A percentile compares a stretch with the other conserved stretches of the same genome.
phyloP scores from a whole-genome alignment of 805 yeast genomes.

The Saccharomycopsis vini region DNA sequence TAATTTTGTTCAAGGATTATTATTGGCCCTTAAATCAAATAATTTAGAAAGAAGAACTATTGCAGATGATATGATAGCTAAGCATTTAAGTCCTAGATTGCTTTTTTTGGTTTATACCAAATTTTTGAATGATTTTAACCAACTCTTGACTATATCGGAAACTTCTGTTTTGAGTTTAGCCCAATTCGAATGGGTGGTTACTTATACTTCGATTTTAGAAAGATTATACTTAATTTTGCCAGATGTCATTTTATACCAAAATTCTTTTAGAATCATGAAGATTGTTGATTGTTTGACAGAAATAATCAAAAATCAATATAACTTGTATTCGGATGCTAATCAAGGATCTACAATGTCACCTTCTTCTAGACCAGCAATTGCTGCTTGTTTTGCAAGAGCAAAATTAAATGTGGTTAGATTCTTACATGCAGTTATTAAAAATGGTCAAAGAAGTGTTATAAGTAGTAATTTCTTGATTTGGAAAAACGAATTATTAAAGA shows the following conservation, averaged over 20 bases:
- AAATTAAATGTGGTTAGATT: slow-evolving; percentile 5
- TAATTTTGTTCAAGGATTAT: neutral
- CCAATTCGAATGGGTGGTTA: slow-evolving; percentile 39
- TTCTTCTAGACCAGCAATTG: neutral
- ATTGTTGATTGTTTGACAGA: slow-evolving; percentile 3
- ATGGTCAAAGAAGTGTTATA: neutral
- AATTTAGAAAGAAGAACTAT: slow-evolving; percentile 25
- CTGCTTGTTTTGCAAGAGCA: neutral
- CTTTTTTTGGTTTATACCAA: slow-evolving; percentile 30
- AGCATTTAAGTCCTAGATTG: slow-evolving; percentile 52
- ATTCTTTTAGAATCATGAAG: neutral
- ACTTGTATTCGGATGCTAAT: slow-evolving; percentile 9
- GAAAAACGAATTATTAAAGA: slow-evolving; percentile 27
- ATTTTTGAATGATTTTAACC: slow-evolving; percentile 21
- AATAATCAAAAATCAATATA: slow-evolving; percentile 20
- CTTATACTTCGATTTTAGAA: slow-evolving; percentile 30
- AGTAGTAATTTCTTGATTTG: slow-evolving; percentile 16
- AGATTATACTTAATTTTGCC: slow-evolving; percentile 16
- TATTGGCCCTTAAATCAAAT: neutral
- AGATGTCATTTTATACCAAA: slow-evolving; percentile 6
- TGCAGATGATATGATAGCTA: slow-evolving; percentile 58
- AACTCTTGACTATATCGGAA: slow-evolving; percentile 19
- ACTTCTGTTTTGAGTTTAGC: slow-evolving; percentile 34
- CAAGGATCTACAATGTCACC: too few relatives aligned
- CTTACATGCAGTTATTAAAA: neutral